Evolutionary conservation across 768 basidiomycete species (phyloP), one percentile per base, ranked within the genome.

Genomic region (Psilocybe subaeruginosa): DNA sequence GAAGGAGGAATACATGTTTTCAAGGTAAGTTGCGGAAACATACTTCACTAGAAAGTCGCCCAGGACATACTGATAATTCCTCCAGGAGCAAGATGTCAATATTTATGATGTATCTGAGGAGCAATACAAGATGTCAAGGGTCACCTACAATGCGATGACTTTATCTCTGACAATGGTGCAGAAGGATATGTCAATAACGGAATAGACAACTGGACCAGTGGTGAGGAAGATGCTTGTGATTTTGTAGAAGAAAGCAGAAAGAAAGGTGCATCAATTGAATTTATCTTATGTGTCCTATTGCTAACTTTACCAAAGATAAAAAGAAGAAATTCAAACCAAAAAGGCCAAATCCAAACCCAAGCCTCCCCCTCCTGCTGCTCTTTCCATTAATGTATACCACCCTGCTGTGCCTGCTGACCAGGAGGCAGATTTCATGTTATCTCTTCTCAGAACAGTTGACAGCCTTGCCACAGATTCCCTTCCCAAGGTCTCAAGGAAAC

Each of bases 41-140:
- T 8, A 14, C 14, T 39, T 39, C 8, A 14, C 37, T 14, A 39
- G 37, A 8, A 14, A 39, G 37, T 8, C 0, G 14, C 14, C 37
- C 7, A 8, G 8, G 37, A 39, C 37, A 39, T 31, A 23, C 54
- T 27, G 16, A 31, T 12, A 29, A 43, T 29, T n/a, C 50, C 55
- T 54, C 59, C 59, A 84, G 77, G 80, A 82, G 59, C 78, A 90
- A 35, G 91, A 94, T 39, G 81, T 78, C n/a, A 79, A 82, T 14
- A 77, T 99, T 12, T 99, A 96, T 70, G 95, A 97, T 67, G 91
- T 99, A 11, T 84, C 89, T 0, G 96, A 97, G 58, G 92, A 92
- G 8, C 89, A 95, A 66, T 99, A 99, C 74, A 85, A 83, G 65
- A 79, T 58, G 97, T 99, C 4, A 84, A 83, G 58, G 87, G 88